phyloP scores from a whole-genome alignment of 257 asterid genomes.

The Knoxia roxburghii region DNA sequence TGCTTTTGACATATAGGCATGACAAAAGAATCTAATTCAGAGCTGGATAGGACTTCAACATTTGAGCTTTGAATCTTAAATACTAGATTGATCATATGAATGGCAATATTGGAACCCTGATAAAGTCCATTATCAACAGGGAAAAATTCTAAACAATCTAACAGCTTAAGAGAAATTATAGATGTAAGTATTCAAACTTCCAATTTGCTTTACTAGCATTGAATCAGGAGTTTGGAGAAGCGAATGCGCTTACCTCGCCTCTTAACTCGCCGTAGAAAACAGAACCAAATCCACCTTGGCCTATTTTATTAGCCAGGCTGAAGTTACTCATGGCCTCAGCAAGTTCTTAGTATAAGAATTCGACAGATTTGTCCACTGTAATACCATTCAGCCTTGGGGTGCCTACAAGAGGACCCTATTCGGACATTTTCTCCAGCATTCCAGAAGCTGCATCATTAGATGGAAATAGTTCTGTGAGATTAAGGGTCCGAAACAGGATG shows the following conservation, averaged over 20 bases:
- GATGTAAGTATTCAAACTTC: not conserved
- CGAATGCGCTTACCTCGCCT: conserved; percentile 63
- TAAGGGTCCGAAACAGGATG: not conserved
- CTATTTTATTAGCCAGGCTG: conserved; percentile 51
- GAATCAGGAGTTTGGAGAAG: conserved; percentile 1
- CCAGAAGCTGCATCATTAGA: conserved; percentile 26
- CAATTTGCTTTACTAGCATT: not conserved
- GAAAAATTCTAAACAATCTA: not conserved
- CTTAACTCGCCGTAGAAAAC: conserved; percentile 70
- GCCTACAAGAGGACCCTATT: conserved; percentile 29
- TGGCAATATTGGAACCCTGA: not conserved
- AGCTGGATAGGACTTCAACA: conserved; percentile 2
- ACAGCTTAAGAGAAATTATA: not conserved
- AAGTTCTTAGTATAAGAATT: conserved; percentile 64
- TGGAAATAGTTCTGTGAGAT: not conserved
- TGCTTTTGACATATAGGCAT: conserved; percentile 48
- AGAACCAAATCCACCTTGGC: conserved; percentile 87
- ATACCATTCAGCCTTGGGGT: conserved; percentile 49
- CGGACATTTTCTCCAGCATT: conserved; percentile 30
- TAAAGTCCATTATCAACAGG: not conserved
- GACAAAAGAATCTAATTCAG: not conserved
- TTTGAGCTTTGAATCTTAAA: not conserved
- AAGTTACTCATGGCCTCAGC: conserved; percentile 60
- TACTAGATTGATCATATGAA: not conserved
- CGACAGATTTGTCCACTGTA: conserved; percentile 76